Evolutionary conservation across 2,329 filamentous ascomycete species (phyloP), one percentile per base, ranked within the genome.

Genomic region (Aspergillus flavus): DNA sequence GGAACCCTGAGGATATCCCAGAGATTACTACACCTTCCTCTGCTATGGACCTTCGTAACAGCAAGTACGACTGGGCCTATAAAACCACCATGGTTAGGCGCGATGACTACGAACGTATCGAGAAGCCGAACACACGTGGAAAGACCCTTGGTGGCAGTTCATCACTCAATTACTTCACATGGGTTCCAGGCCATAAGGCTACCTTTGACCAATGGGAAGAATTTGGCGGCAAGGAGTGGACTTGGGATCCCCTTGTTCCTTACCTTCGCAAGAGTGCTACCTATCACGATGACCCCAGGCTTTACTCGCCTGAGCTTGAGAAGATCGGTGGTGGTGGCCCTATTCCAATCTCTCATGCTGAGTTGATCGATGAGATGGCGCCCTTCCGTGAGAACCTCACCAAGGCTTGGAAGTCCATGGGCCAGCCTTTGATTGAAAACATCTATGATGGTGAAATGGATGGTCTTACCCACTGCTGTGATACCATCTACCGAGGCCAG

Each of bases 101-200:
- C 11, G 69, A 72, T 19, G 72, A 89, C 68, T 89, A 88, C 70
- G 83, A 84, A 57, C 84, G 87, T 12, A 78, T 88, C 41, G 86
- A 89, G 71, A 88, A 88, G 77, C 86, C 86, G 53, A 88, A 89
- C 70, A 87, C 86, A 6, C 82, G 86, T 45, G 84, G 87, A 11
- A 87, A 86, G 73, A 80, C 80, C 2, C 83, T 89, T 0, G 87
- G 87, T 41, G 87, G 87, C 16, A 86, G 83, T 62, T 84, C 82
- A 0, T 84, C 79, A 43, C 72, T 87, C 52, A 90, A 90, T 75
- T 90, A 89, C 72, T 88, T 85, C 74, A 88, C 86, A 14, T 89
- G 87, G 87, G 80, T 87, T 5, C 85, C 83, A 1, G 87, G 87
- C 1, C 84, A 81, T 61, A 82, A 83, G 58, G 79, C 80, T 2